These are phyloP conservation scores for Ogataea pilisensis DNA, from an alignment of 805 yeast species.

Conservation along the genomic window DNA sequence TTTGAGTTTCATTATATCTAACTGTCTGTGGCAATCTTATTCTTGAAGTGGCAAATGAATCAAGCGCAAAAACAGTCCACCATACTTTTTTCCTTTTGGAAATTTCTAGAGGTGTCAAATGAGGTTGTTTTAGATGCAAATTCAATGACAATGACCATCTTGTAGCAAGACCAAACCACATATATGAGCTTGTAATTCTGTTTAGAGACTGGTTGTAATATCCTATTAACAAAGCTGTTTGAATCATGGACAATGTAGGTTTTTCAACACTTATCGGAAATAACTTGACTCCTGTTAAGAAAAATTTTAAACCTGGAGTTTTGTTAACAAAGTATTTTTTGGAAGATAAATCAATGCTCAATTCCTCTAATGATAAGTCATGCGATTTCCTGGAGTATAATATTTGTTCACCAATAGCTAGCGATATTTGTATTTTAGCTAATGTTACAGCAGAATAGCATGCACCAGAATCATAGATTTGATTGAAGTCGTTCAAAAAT, in stretches of 20 bases:
- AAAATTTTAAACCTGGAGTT: conserved; percentile 30
- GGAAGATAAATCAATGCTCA: conserved; percentile 15
- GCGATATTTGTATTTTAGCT: conserved; percentile 17
- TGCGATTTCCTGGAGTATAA: conserved; percentile 21
- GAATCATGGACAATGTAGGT: conserved; percentile 30
- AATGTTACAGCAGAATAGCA: conserved; percentile 16
- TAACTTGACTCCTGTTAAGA: conserved; percentile 24
- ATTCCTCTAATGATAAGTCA: conserved; percentile 12
- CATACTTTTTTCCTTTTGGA: conserved; percentile 34
- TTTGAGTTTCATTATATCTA: conserved; percentile 30
- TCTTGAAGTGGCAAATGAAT: conserved; percentile 35
- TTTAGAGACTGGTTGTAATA: conserved; percentile 35
- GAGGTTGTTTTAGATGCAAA: conserved; percentile 26
- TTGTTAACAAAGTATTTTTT: conserved; percentile 15
- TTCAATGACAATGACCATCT: conserved; percentile 31
- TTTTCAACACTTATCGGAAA: conserved; percentile 28
- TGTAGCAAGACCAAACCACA: conserved; percentile 34
- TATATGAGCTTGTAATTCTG: conserved; percentile 32
- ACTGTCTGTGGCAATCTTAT: conserved; percentile 35
- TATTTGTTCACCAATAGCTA: conserved; percentile 25
- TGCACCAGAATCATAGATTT: conserved; percentile 17
- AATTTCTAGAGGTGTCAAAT: conserved; percentile 17
- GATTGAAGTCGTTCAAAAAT: conserved; percentile 17
- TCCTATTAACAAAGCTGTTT: conserved; percentile 32
- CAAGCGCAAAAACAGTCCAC: conserved; percentile 38